phyloP scores from a whole-genome alignment of 495 filamentous ascomycete species.

The Xylaria venustula region DNA sequence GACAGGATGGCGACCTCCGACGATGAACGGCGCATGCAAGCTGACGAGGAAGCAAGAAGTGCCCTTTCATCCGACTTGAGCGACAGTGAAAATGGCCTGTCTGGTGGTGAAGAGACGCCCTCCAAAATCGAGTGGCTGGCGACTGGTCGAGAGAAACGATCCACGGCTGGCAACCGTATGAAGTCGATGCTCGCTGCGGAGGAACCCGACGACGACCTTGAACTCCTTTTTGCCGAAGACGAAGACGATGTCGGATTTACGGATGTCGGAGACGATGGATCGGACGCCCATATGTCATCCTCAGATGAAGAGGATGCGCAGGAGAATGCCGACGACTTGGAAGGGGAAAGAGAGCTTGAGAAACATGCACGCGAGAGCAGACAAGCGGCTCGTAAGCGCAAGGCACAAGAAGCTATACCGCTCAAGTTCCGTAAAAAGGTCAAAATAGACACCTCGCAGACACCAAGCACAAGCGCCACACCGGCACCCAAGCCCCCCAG shows the following conservation, averaged over 20 bases:
- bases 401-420: conserved; percentile 62
- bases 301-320: conserved; percentile 75
- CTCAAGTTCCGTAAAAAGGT: conserved; percentile 55
- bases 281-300: conserved; percentile 78
- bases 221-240: conserved; percentile 80
- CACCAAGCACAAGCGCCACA: conserved; percentile 46
- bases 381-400: conserved; percentile 66
- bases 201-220: conserved; percentile 72
- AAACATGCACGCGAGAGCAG: conserved; percentile 55
- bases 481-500: conserved; percentile 55
- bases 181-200: conserved; percentile 74
- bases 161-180: conserved; percentile 84
- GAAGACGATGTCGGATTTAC: conserved; percentile 82
- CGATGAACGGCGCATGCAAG: conserved; percentile 7
- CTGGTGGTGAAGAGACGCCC: conserved; percentile 17
- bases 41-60: conserved; percentile 15
- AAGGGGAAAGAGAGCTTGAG: conserved; percentile 64
- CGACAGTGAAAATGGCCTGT: conserved; percentile 28
- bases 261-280: conserved; percentile 64
- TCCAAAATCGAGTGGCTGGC: conserved; percentile 68
- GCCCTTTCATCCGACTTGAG: conserved; percentile 12
- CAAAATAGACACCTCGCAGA: conserved; percentile 50
- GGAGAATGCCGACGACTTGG: conserved; percentile 64
- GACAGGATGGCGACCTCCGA: conserved; percentile 7
- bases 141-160: conserved; percentile 73